Conservation (phyloP, 768 basidiomycete genomes). For the Phlebiopsis flavidoalba region DNA sequence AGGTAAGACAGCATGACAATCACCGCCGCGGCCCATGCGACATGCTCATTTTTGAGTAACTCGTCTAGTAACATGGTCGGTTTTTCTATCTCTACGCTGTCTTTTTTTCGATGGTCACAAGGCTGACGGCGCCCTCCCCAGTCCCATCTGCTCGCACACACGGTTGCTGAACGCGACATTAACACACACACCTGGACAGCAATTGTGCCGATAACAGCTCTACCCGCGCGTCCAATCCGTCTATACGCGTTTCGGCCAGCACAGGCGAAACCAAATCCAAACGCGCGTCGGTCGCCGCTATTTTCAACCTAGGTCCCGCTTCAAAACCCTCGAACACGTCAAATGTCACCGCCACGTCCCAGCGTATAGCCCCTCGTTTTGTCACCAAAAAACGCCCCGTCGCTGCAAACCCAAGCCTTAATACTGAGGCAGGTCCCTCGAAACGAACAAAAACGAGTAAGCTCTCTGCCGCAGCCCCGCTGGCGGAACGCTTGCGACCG, state of each 20-base stretch:
- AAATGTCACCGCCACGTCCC: slow-evolving; percentile 3
- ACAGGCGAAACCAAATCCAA: slow-evolving; percentile 3
- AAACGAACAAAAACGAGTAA: slow-evolving; percentile 13
- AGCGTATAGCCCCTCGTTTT: slow-evolving; percentile 2
- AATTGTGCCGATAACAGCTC: slow-evolving; percentile 16
- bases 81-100: background rate
- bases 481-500: slow-evolving; percentile 74
- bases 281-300: slow-evolving; percentile 12
- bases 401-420: background rate
- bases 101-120: background rate
- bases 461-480: slow-evolving; percentile 36
- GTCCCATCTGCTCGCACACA: slow-evolving; percentile 22
- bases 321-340: background rate
- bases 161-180: slow-evolving; percentile 19
- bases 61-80: slow-evolving; percentile 4
- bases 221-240: background rate
- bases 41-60: background rate
- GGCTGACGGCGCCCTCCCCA: slow-evolving; percentile 1
- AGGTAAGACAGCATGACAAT: background rate
- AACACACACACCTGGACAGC: slow-evolving; percentile 23
- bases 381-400: slow-evolving; percentile 18
- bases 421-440: slow-evolving; percentile 2
- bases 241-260: background rate
- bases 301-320: slow-evolving; percentile 13
- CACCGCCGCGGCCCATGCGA: background rate